Percentiles rank a stretch among this genome's conserved stretches.
These are phyloP conservation scores for Penicillium nucicola DNA, from an alignment of 495 filamentous ascomycete genomes.

Conservation along the genomic window DNA sequence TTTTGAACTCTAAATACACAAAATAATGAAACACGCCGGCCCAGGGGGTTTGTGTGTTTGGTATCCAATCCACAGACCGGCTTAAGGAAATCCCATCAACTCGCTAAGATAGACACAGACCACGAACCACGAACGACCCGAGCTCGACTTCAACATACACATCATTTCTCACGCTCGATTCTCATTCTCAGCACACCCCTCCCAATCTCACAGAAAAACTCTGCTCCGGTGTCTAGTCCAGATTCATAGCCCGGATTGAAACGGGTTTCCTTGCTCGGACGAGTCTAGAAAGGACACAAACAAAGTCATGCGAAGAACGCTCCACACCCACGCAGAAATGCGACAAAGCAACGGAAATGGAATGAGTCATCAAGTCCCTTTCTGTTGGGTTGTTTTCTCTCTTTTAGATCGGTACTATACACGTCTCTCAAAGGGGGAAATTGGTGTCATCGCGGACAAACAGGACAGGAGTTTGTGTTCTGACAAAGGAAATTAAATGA, in stretches of 20 bases:
- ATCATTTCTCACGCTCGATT: too few relatives aligned
- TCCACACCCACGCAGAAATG: neutral
- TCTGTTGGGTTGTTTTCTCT: constrained; percentile 18
- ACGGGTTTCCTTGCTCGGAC: neutral
- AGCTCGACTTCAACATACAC: neutral
- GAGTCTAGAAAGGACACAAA: constrained; percentile 6
- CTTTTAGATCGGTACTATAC: constrained; percentile 49
- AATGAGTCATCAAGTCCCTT: constrained; percentile 27
- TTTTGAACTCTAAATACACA: constrained; percentile 50
- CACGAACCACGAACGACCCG: neutral
- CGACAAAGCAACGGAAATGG: neutral
- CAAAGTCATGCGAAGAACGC: too few relatives aligned
- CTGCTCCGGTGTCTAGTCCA: neutral
- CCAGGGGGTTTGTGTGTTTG: constrained; percentile 18
- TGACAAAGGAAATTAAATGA: constrained; percentile 32
- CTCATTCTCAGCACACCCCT: too few relatives aligned
- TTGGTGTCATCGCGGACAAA: constrained; percentile 27
- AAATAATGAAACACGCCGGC: constrained; percentile 45
- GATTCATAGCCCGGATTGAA: neutral
- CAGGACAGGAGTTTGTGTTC: constrained; percentile 28
- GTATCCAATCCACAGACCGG: constrained; percentile 20
- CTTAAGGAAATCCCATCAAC: constrained; percentile 32
- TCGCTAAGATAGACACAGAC: constrained; percentile 20
- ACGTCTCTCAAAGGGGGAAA: constrained; percentile 39
- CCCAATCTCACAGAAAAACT: neutral